These are phyloP conservation scores for Suhomyces panamericanus DNA, from an alignment of 1,139 yeast species.

Conservation along the genomic window DNA sequence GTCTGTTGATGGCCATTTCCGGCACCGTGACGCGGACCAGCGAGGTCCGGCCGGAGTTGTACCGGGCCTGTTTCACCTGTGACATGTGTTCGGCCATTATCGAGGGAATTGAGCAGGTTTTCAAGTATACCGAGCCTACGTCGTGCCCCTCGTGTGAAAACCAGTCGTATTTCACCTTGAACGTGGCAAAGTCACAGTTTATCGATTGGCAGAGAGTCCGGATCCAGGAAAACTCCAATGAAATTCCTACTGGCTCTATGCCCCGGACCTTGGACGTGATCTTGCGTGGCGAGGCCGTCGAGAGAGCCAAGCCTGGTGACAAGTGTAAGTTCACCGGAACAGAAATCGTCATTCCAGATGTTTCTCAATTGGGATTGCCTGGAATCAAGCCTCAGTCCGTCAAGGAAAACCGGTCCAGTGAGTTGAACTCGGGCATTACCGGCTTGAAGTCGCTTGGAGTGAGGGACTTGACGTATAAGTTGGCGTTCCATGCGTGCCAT, in stretches of 20 bases:
- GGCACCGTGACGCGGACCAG: constrained; percentile 98
- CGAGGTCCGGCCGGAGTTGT: constrained; percentile 95
- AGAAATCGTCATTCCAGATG: constrained; percentile 93
- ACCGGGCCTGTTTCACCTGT: constrained; percentile 84
- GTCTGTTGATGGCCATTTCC: constrained; percentile 78
- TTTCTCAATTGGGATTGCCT: constrained; percentile 92
- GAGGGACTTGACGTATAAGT: constrained; percentile 86
- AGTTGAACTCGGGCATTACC: constrained; percentile 77
- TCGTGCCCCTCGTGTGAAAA: constrained; percentile 90
- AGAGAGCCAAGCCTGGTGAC: constrained; percentile 97
- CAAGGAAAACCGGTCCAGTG: constrained; percentile 59
- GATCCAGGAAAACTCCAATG: constrained; percentile 92
- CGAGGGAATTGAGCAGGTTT: constrained; percentile 89
- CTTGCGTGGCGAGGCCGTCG: constrained; percentile 91
- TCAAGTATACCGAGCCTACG: constrained; percentile 93
- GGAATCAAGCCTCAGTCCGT: constrained; percentile 89
- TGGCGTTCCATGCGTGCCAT: constrained; percentile 91
- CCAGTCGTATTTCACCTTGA: constrained; percentile 81
- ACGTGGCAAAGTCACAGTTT: constrained; percentile 80
- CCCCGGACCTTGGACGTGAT: constrained; percentile 95
- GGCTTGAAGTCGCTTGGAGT: constrained; percentile 90
- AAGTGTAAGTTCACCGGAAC: constrained; percentile 94
- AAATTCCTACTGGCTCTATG: constrained; percentile 98
- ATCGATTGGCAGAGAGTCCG: constrained; percentile 97
- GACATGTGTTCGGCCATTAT: constrained; percentile 84